These are phyloP conservation scores for Fistulinella prunicolor DNA, from an alignment of 768 basidiomycete genomes.

Conservation along the genomic window DNA sequence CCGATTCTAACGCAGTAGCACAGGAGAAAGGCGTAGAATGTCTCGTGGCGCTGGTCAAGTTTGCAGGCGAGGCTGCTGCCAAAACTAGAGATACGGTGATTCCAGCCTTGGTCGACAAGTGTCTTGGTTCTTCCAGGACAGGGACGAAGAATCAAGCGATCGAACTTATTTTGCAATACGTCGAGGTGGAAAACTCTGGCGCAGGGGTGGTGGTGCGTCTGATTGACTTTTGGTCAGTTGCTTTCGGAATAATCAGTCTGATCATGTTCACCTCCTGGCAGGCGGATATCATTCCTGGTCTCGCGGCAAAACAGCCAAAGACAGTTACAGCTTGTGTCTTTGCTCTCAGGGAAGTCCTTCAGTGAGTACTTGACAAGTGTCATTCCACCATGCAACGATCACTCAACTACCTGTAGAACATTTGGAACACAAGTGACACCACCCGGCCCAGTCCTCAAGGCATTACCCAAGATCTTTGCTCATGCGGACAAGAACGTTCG, in stretches of 20 bases:
- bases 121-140: conserved; percentile 84
- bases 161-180: conserved; percentile 84
- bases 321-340: conserved; percentile 75
- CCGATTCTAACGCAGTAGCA: conserved; percentile 93
- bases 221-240: conserved; percentile 26
- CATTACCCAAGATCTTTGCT: conserved; percentile 88
- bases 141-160: conserved; percentile 87
- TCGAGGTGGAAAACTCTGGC: conserved; percentile 89
- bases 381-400: not conserved
- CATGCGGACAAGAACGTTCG: conserved; percentile 96
- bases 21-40: conserved; percentile 98
- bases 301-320: conserved; percentile 94
- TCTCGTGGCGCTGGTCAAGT: conserved; percentile 80
- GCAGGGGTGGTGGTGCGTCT: conserved; percentile 82
- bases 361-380: conserved; percentile 45
- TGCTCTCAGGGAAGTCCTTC: conserved; percentile 79
- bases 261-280: conserved; percentile 36
- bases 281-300: conserved; percentile 79
- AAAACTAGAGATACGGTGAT: conserved; percentile 78
- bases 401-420: conserved; percentile 40
- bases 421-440: conserved; percentile 79
- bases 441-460: conserved; percentile 78
- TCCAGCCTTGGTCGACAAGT: conserved; percentile 95
- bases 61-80: conserved; percentile 84
- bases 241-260: conserved; percentile 19